Conservation (phyloP, 164 flowering plant species). For the Kalanchoe fedtschenkoi region DNA sequence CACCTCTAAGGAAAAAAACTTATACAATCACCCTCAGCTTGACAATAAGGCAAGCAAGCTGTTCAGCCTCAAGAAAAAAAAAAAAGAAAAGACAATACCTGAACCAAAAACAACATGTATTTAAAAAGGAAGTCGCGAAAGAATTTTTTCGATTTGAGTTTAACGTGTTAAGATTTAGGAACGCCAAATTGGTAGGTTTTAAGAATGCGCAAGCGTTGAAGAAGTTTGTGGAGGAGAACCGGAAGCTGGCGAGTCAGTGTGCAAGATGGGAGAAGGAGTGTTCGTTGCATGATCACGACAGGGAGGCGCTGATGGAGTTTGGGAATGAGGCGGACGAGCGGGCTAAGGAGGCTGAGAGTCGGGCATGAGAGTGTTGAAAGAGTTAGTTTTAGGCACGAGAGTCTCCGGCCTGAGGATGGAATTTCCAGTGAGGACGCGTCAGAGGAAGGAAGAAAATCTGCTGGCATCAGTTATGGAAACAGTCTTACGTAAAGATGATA, state of each 20-base stretch:
- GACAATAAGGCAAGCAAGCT: too few species aligned
- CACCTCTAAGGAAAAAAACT: too few species aligned
- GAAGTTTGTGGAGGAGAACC: conserved; percentile 84
- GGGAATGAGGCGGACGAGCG: conserved; percentile 86
- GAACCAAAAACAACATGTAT: too few species aligned
- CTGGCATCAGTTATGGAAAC: conserved; percentile 40
- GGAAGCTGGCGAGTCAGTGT: conserved; percentile 56
- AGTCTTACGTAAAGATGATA: conserved; percentile 31
- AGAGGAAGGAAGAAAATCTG: conserved; percentile 25
- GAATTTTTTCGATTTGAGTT: too few species aligned
- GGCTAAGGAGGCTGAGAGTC: conserved; percentile 65
- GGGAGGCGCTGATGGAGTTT: conserved; percentile 90
- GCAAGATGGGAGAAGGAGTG: conserved; percentile 68
- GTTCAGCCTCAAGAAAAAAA: too few species aligned
- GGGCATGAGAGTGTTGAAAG: conserved; percentile 30
- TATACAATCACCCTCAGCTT: too few species aligned
- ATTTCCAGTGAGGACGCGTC: conserved; percentile 14
- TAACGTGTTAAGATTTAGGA: too few species aligned
- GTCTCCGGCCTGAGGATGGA: conserved; percentile 18
- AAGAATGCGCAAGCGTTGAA: conserved; percentile 77
- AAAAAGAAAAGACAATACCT: too few species aligned
- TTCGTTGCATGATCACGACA: conserved; percentile 59
- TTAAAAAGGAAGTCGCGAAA: too few species aligned
- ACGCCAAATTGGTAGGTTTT: too few species aligned
- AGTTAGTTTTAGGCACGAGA: conserved; percentile 24